Percentiles rank a stretch among this genome's conserved stretches.
Evolutionary conservation across 208 protist genomes (phyloP).

Genomic region (Leishmania guyanensis): DNA sequence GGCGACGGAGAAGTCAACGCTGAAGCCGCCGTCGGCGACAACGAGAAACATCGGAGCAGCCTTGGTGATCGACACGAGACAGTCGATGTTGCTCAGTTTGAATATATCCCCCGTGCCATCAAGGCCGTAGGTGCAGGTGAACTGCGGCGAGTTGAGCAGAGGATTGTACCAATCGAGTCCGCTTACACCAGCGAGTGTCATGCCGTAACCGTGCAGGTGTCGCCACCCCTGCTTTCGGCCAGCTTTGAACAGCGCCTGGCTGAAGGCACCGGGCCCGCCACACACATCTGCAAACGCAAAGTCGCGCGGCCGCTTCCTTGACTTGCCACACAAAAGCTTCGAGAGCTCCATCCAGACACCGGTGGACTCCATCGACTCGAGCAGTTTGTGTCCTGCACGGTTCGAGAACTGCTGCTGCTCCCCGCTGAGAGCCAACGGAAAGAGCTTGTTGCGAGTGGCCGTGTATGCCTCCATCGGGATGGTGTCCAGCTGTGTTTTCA

Average conservation of each 20-base stretch:
- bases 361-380: slow-evolving; percentile 79
- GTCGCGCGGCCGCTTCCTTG: slow-evolving; percentile 12
- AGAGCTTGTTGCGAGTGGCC: slow-evolving; percentile 59
- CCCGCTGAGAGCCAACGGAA: slow-evolving; percentile 61
- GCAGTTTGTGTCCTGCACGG: slow-evolving; percentile 91
- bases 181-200: slow-evolving; percentile 72
- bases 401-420: slow-evolving; percentile 66
- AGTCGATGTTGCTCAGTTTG: slow-evolving; percentile 67
- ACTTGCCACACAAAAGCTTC: slow-evolving; percentile 27
- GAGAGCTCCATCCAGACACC: slow-evolving; percentile 49
- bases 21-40: slow-evolving; percentile 93
- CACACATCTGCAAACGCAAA: slow-evolving; percentile 89
- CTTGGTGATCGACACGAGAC: slow-evolving; percentile 51
- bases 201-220: slow-evolving; percentile 73
- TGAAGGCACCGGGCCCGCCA: slow-evolving; percentile 90
- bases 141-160: slow-evolving; percentile 45
- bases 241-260: slow-evolving; percentile 70
- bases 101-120: slow-evolving; percentile 89
- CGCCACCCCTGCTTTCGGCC: slow-evolving; percentile 37
- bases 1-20: slow-evolving; percentile 60
- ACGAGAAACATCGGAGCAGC: slow-evolving; percentile 56
- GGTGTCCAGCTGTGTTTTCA: slow-evolving; percentile 68
- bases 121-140: slow-evolving; percentile 79
- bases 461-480: slow-evolving; percentile 48
- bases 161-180: slow-evolving; percentile 84